Conservation (phyloP, 352 stramenopile genomes). For the Phytophthora brassicae region DNA sequence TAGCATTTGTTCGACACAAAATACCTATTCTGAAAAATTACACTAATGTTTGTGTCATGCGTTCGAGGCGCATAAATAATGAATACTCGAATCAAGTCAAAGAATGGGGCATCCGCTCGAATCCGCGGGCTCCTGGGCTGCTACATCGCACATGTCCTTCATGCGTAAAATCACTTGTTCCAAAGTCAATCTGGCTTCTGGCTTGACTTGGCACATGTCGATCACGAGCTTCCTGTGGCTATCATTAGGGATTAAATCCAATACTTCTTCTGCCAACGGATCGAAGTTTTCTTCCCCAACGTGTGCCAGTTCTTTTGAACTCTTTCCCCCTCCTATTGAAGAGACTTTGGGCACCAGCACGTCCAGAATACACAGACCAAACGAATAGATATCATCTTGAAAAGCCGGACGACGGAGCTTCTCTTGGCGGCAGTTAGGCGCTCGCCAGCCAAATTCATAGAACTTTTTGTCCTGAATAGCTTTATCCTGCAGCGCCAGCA, state of each 20-base stretch:
- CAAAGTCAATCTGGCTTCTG: constrained; percentile 12
- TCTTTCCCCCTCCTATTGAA: background rate
- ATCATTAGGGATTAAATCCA: background rate
- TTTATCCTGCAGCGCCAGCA: constrained; percentile 31
- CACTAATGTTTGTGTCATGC: background rate
- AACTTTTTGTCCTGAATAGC: constrained; percentile 15
- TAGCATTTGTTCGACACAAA: no score
- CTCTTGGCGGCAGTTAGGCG: constrained; percentile 21
- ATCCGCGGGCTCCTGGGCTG: constrained; percentile 11
- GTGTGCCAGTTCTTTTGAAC: background rate
- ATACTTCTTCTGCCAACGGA: constrained; percentile 8
- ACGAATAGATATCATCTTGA: constrained; percentile 35
- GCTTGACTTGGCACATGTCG: constrained; percentile 21
- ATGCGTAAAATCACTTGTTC: constrained; percentile 12
- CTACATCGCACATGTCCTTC: constrained; percentile 13
- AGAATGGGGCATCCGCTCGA: constrained; percentile 25
- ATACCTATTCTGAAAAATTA: no score
- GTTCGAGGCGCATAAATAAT: constrained; percentile 8
- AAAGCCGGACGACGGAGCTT: constrained; percentile 20
- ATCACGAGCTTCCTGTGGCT: constrained; percentile 11
- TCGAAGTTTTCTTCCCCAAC: constrained; percentile 27
- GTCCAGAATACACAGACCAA: constrained; percentile 33
- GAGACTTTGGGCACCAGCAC: constrained; percentile 19
- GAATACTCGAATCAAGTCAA: constrained; percentile 2
- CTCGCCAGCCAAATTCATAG: constrained; percentile 27